phyloP scores from a whole-genome alignment of 2,329 filamentous ascomycete species.

The Westerdykella ornata region DNA sequence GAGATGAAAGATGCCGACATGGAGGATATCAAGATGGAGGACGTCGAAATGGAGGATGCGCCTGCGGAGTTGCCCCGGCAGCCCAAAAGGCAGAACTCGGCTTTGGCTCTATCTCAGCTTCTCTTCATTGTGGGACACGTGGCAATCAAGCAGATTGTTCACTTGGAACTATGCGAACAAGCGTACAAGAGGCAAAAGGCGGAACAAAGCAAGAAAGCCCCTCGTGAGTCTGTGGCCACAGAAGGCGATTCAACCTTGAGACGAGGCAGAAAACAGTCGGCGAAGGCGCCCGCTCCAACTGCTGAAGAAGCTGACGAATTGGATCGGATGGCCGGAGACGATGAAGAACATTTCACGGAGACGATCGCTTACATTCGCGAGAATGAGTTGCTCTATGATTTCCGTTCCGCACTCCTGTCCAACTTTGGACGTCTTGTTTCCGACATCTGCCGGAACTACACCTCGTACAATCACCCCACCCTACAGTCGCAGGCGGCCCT shows the following conservation, averaged over 20 bases:
- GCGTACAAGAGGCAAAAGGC: slow-evolving; percentile 97
- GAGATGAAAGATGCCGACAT: slow-evolving; percentile 18
- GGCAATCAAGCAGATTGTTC: slow-evolving; percentile 97
- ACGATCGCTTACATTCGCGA: slow-evolving; percentile 80
- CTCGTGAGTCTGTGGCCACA: slow-evolving; percentile 27
- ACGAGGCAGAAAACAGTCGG: slow-evolving; percentile 36
- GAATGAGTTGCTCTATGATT: slow-evolving; percentile 74
- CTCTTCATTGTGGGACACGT: slow-evolving; percentile 94
- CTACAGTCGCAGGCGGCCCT: slow-evolving; percentile 89
- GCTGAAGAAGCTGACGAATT: slow-evolving; percentile 68
- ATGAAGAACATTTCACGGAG: slow-evolving; percentile 87
- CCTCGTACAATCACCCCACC: slow-evolving; percentile 79
- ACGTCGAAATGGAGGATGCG: slow-evolving; percentile 10
- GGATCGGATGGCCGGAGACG: slow-evolving; percentile 93
- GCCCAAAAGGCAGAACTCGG: slow-evolving; percentile 54
- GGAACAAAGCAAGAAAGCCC: slow-evolving; percentile 68
- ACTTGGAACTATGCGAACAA: slow-evolving; percentile 91
- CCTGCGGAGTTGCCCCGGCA: slow-evolving; percentile 22
- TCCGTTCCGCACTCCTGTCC: slow-evolving; percentile 67
- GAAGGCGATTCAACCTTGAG: slow-evolving; percentile 32
- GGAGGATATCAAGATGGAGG: neutral
- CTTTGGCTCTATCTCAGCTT: slow-evolving; percentile 77
- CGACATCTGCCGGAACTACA: slow-evolving; percentile 93
- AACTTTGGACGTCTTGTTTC: slow-evolving; percentile 87
- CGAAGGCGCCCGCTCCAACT: slow-evolving; percentile 41